Conservation (phyloP, 1,284 basidiomycete species). For the Marasmius fiardii region DNA sequence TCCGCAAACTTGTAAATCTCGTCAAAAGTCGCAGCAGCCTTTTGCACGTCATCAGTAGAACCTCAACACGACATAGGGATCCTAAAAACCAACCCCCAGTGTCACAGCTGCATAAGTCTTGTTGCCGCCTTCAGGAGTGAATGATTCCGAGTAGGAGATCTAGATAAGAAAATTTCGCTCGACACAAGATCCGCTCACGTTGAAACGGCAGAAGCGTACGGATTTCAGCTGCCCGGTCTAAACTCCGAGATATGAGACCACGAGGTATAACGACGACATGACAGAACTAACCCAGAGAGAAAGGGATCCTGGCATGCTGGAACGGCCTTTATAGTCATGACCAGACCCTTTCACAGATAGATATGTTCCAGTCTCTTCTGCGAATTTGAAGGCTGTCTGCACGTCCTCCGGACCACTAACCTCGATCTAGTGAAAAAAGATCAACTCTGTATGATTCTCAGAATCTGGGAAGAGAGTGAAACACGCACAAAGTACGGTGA, state of each 20-base stretch:
- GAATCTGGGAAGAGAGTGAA: neutral
- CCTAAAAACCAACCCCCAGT: constrained; percentile 16
- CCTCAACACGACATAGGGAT: neutral
- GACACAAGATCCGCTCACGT: neutral
- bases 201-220: neutral
- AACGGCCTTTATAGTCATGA: constrained; percentile 39
- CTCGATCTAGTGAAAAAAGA: neutral
- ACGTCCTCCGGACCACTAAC: neutral
- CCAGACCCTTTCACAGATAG: constrained; percentile 40
- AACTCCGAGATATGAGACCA: neutral
- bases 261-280: neutral
- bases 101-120: constrained; percentile 17
- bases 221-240: constrained; percentile 2
- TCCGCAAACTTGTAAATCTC: constrained; percentile 26
- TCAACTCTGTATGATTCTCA: neutral
- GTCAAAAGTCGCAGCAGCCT: neutral
- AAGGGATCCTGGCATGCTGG: constrained; percentile 26
- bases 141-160: constrained; percentile 10
- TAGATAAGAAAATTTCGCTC: neutral
- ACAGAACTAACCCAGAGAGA: constrained; percentile 29
- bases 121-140: constrained; percentile 13
- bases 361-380: constrained; percentile 24
- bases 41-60: neutral
- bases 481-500: neutral
- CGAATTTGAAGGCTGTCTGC: neutral